Evolutionary conservation across 129 eudicot species (phyloP), one percentile per base, ranked within the genome.

Genomic region (Helichrysum umbraculigerum): DNA sequence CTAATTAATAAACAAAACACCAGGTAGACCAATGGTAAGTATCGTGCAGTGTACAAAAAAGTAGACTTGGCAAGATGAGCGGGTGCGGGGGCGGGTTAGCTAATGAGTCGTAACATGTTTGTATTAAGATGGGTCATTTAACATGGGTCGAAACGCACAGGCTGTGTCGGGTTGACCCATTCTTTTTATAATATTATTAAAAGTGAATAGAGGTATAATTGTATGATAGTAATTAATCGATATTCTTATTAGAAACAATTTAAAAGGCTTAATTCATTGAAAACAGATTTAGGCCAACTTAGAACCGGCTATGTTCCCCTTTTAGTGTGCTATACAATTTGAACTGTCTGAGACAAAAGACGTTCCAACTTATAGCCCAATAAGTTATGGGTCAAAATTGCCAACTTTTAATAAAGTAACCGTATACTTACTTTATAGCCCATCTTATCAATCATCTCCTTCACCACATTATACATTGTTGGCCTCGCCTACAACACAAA

Each of bases 371-470:
- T 39, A 39, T 39, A 9, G 47, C 47, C 47, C 14, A 39, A 39
- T 39, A 44, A 41, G 50, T 44, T 44, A 2, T 44, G 52, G 17
- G 16, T 17, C 5, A 5, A 11, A 44, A 12, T 44, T 12, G 52
- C 17, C 17, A 44, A 12, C 17, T 11, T 4, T 71, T 14, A 65
- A 56, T 2, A 58, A 54, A 32, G 47, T 7, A 63, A 47, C 47
- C n/a, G 30, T 35, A 29, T 68, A 75, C 87, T 87, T 82, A 91
- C 98, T 14, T 78, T 71, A 74, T 94, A 94, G 35, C 98, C 98
- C 97, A 91, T 94, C 81, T 91, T 91, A 71, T 94, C 98, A 82
- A 94, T 74, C 96, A 94, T 94, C 72, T 91, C 96, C 80, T 85
- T 89, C 83, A 85, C 85, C 63, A 88, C 96, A 29, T 89, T 87